A percentile compares a stretch with the other conserved stretches of the same genome.
phyloP scores from a whole-genome alignment of 371 early-diverging fungal genomes.

The Smittium culicis region DNA sequence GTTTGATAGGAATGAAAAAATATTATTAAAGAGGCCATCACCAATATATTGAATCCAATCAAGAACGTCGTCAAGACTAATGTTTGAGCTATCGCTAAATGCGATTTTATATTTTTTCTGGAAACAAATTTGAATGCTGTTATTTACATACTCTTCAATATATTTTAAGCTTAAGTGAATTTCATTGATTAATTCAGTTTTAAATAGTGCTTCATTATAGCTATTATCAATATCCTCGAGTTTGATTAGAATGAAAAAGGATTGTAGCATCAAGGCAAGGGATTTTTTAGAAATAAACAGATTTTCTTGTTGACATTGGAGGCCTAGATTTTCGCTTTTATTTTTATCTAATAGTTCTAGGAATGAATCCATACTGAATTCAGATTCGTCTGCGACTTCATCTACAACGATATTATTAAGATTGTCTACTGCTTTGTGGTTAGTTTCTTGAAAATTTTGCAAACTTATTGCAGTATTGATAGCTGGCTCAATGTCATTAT shows the following conservation, averaged over 20 bases:
- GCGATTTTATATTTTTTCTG: background rate
- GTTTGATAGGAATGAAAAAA: background rate
- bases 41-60: slow-evolving; percentile 4
- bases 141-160: background rate
- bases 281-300: background rate
- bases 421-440: background rate
- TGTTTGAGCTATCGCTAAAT: background rate
- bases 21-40: background rate
- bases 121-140: background rate
- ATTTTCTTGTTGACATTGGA: background rate
- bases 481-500: background rate
- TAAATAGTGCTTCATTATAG: background rate
- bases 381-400: too few relatives aligned
- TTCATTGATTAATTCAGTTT: background rate
- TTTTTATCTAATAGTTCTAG: background rate
- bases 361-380: slow-evolving; percentile 7
- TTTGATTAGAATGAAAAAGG: background rate
- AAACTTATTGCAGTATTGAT: background rate
- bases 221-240: background rate
- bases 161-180: background rate
- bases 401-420: too few relatives aligned
- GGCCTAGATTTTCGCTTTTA: background rate
- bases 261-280: background rate
- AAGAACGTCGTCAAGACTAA: background rate
- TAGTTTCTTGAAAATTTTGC: background rate